These are phyloP conservation scores for Carpinus fangiana DNA, from an alignment of 306 rosid genomes.

Conservation along the genomic window DNA sequence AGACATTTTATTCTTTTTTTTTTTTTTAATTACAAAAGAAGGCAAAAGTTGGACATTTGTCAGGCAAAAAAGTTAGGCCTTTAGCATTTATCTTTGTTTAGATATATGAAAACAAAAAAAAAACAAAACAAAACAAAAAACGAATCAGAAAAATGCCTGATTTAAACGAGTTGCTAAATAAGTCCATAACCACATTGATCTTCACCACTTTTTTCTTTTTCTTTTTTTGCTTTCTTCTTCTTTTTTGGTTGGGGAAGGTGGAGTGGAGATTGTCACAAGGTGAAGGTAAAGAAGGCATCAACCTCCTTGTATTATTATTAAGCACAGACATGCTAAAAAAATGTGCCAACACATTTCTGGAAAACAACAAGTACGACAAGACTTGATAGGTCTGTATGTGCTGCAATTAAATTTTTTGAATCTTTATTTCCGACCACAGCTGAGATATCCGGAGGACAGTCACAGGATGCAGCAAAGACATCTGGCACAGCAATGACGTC, in stretches of 20 bases:
- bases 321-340: background rate
- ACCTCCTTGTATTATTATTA: background rate
- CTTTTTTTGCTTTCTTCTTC: background rate
- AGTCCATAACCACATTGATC: background rate
- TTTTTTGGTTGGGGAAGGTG: background rate
- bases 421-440: background rate
- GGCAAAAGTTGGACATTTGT: too few species aligned
- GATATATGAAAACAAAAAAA: background rate
- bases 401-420: background rate
- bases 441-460: background rate
- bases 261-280: background rate
- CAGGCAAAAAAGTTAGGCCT: too few species aligned
- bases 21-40: too few species aligned
- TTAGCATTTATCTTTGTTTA: background rate
- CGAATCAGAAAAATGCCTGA: background rate
- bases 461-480: background rate
- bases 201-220: background rate
- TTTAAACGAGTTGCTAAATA: background rate
- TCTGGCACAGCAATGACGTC: background rate
- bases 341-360: background rate
- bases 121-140: background rate
- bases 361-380: background rate
- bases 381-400: background rate
- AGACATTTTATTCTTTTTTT: too few species aligned
- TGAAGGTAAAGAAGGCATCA: background rate